Percentiles rank a stretch among this genome's conserved stretches.
Conservation (phyloP, 1,284 basidiomycete genomes). For the Pyrrhoderma lamaoense region DNA sequence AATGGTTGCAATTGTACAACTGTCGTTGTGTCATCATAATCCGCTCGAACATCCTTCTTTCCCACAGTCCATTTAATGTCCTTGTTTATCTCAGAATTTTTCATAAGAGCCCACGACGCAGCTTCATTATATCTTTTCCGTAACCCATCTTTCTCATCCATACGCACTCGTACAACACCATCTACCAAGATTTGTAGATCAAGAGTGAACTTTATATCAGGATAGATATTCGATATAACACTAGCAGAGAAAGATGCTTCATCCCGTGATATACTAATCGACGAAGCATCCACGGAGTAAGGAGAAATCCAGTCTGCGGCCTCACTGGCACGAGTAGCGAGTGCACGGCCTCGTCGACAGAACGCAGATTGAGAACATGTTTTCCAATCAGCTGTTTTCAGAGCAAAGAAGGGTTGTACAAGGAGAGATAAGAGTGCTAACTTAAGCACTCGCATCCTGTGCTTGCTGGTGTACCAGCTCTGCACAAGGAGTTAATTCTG, state of each 20-base stretch:
- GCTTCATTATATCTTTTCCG: slow-evolving; percentile 85
- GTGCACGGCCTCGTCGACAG: slow-evolving; percentile 79
- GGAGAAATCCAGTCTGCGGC: slow-evolving; percentile 69
- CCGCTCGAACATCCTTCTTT: slow-evolving; percentile 52
- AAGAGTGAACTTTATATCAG: slow-evolving; percentile 72
- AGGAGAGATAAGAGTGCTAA: slow-evolving; percentile 25
- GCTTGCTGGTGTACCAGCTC: not conserved
- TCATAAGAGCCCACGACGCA: slow-evolving; percentile 74
- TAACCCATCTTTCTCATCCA: slow-evolving; percentile 78
- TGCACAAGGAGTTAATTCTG: not conserved
- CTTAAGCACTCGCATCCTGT: slow-evolving; percentile 1
- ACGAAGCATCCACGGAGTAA: slow-evolving; percentile 62
- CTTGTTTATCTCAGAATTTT: slow-evolving; percentile 55
- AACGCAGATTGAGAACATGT: slow-evolving; percentile 86
- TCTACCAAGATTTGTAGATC: slow-evolving; percentile 77
- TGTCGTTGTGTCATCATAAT: slow-evolving; percentile 59
- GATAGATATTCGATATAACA: slow-evolving; percentile 76
- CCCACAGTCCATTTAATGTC: slow-evolving; percentile 55
- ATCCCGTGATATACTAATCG: slow-evolving; percentile 41
- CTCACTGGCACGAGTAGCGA: slow-evolving; percentile 62
- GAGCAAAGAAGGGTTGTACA: slow-evolving; percentile 35
- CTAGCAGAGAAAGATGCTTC: slow-evolving; percentile 61
- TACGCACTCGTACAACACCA: slow-evolving; percentile 75
- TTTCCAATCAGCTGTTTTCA: slow-evolving; percentile 84
- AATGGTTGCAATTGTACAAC: slow-evolving; percentile 69